phyloP scores from a whole-genome alignment of 352 stramenopile genomes.

The Phytophthora uliginosa region DNA sequence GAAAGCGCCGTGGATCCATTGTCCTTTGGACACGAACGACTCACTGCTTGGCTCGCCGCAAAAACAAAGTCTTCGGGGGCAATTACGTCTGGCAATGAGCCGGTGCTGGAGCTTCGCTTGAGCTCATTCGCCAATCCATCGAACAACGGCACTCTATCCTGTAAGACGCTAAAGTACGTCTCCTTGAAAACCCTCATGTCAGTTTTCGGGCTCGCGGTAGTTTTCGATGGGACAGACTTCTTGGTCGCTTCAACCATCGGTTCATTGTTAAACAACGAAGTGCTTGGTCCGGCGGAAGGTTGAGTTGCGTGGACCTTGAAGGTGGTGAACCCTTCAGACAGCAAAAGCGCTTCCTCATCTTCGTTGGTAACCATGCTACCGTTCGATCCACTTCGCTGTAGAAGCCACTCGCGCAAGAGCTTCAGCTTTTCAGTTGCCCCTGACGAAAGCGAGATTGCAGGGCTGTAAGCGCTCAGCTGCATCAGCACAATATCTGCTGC shows the following conservation, averaged over 20 bases:
- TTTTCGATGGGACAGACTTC: background rate
- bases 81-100: slow-evolving; percentile 17
- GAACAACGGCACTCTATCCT: slow-evolving; percentile 9
- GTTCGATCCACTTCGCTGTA: slow-evolving; percentile 29
- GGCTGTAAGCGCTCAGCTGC: slow-evolving; percentile 40
- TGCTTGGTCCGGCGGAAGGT: background rate
- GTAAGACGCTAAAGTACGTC: slow-evolving; percentile 21
- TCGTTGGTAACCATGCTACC: slow-evolving; percentile 32
- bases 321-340: slow-evolving; percentile 53
- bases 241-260: slow-evolving; percentile 20
- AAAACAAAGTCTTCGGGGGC: slow-evolving; percentile 39
- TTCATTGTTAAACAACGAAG: slow-evolving; percentile 34
- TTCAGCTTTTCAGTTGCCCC: slow-evolving; percentile 33
- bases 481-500: slow-evolving; percentile 32
- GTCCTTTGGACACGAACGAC: slow-evolving; percentile 22
- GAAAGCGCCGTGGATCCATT: background rate
- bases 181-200: slow-evolving; percentile 37
- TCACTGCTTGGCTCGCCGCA: slow-evolving; percentile 29
- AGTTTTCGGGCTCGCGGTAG: background rate
- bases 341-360: slow-evolving; percentile 49
- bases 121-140: slow-evolving; percentile 24
- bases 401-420: slow-evolving; percentile 44
- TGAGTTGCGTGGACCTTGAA: slow-evolving; percentile 28
- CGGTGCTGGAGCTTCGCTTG: slow-evolving; percentile 28
- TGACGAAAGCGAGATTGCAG: slow-evolving; percentile 12